Conservation (phyloP, 179 eudicot genomes). For the Heliamphora pulchella region DNA sequence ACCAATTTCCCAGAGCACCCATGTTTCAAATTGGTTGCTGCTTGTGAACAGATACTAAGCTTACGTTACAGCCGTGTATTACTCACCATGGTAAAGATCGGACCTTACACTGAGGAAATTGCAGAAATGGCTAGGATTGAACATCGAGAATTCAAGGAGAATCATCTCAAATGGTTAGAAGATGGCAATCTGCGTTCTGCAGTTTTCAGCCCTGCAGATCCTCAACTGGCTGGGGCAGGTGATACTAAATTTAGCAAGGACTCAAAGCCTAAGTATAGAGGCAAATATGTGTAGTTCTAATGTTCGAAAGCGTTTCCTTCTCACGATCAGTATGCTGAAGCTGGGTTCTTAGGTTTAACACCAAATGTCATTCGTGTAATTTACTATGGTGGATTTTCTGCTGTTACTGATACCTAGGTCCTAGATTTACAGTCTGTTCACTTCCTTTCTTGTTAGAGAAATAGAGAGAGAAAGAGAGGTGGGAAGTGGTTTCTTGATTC, state of each 20-base stretch:
- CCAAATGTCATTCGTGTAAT: background rate
- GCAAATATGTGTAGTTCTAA: slow-evolving; percentile 72
- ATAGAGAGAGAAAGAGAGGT: background rate
- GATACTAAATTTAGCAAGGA: slow-evolving; percentile 48
- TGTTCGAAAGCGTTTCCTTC: background rate
- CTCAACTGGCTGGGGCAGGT: slow-evolving; percentile 28
- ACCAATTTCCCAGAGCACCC: slow-evolving; percentile 85
- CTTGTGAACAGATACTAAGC: slow-evolving; percentile 89
- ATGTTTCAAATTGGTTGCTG: slow-evolving; percentile 67
- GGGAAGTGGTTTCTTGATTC: background rate
- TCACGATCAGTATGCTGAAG: background rate
- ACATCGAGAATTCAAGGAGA: slow-evolving; percentile 78
- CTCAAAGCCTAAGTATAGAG: slow-evolving; percentile 77
- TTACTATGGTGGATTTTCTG: background rate
- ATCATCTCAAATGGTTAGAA: slow-evolving; percentile 89
- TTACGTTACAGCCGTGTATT: slow-evolving; percentile 75
- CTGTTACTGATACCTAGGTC: background rate
- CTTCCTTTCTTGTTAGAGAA: background rate
- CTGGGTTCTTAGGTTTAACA: background rate
- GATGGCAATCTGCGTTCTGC: slow-evolving; percentile 94
- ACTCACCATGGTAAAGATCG: slow-evolving; percentile 84
- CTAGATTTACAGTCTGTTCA: background rate
- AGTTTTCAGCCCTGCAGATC: slow-evolving; percentile 63
- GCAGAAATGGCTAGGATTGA: slow-evolving; percentile 54
- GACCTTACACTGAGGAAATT: slow-evolving; percentile 59